A percentile compares a stretch with the other conserved stretches of the same genome.
phyloP scores from a whole-genome alignment of 768 basidiomycete genomes.

The Boletus sp. region DNA sequence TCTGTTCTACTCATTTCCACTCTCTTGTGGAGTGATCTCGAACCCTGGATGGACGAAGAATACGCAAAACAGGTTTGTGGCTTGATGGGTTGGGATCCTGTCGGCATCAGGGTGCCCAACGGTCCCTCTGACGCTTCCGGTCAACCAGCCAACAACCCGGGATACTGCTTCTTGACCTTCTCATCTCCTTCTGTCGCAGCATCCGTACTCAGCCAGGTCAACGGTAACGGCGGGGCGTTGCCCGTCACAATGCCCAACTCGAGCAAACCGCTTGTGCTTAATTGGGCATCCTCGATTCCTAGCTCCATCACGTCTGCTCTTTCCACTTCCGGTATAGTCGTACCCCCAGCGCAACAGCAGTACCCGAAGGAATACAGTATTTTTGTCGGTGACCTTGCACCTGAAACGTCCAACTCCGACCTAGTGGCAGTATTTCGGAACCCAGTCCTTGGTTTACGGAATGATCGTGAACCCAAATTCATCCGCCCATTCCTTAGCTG shows the following conservation, averaged over 20 bases:
- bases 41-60: constrained; percentile 97
- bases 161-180: constrained; percentile 87
- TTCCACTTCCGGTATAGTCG: constrained; percentile 25
- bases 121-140: constrained; percentile 54
- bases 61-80: constrained; percentile 86
- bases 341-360: constrained; percentile 44
- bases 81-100: constrained; percentile 84
- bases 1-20: constrained; percentile 49
- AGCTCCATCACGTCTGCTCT: constrained; percentile 32
- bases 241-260: constrained; percentile 83
- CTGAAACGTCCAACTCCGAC: constrained; percentile 93
- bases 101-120: constrained; percentile 68
- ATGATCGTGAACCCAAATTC: constrained; percentile 84
- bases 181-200: constrained; percentile 66
- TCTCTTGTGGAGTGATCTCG: constrained; percentile 84
- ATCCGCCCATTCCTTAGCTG: constrained; percentile 87
- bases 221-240: constrained; percentile 38
- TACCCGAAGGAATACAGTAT: constrained; percentile 88
- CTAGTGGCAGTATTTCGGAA: constrained; percentile 92
- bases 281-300: constrained; percentile 60
- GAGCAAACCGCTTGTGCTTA: constrained; percentile 72
- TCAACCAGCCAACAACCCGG: constrained; percentile 77
- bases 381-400: constrained; percentile 91
- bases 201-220: constrained; percentile 67
- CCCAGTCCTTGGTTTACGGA: constrained; percentile 79